Evolutionary conservation across 768 basidiomycete genomes (phyloP), one percentile per base, ranked within the genome.

Genomic region (Leccinum subtestaceum): DNA sequence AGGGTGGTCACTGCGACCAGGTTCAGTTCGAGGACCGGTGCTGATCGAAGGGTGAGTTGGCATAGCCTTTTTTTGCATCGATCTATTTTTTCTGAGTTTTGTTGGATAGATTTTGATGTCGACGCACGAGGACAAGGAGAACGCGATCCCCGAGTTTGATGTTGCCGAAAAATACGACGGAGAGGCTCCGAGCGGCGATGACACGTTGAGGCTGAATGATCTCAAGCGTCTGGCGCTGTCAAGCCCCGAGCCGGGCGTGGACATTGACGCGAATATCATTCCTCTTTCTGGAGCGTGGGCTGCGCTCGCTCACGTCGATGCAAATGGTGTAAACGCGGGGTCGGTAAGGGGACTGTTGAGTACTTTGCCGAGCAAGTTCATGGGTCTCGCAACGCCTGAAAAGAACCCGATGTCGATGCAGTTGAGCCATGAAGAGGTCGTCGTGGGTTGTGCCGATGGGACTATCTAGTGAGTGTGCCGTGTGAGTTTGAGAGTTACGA

Each of bases 401-500:
- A 92, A 94, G 82, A 94, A 95, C 65, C 94, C 93, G 8, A 94
- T 94, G 93, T 90, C 89, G 61, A 90, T 96, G 87, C 91, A 92
- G 63, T 72, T 95, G 65, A 93, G 89, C 64, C 89, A 93, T 64
- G 93, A 95, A 67, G 91, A 94, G 69, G 88, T 95, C 1, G 92
- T 94, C 17, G 90, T 95, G 29, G 92, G 92, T 0, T 94, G 92
- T 77, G 91, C 91, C 27, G 92, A 94, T 72, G 92, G 92, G 13
- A 92, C 90, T 3, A 94, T 94, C 65, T 94, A 94, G 91, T 94
- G 62, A 76, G 91, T 78, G 13, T 52, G 4, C 45, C 9, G 2
- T 12, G 4, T 1, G 54, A 38, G 38, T 31, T 21, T 43, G 54
- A 17, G 32, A 47, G 46, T 9, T 3, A 13, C 17, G 25, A 38